Conservation (phyloP, 306 rosid genomes). For the Pueraria montana region DNA sequence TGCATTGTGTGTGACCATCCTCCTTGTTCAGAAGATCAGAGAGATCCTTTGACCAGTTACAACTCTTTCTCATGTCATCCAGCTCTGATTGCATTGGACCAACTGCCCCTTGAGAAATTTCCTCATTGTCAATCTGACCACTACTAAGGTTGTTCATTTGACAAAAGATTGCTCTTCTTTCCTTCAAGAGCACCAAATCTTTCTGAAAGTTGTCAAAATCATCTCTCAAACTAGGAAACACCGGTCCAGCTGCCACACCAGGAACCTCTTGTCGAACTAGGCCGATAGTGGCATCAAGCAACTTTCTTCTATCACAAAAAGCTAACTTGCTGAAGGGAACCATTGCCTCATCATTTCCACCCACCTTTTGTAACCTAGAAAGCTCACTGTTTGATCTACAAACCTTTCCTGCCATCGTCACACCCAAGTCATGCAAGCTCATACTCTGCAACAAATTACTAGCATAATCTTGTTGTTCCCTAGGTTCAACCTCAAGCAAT, state of each 20-base stretch:
- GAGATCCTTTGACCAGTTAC: slow-evolving; percentile 51
- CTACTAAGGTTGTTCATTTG: slow-evolving; percentile 53
- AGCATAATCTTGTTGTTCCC: slow-evolving; percentile 32
- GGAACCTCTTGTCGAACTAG: slow-evolving; percentile 63
- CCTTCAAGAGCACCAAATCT: slow-evolving; percentile 59
- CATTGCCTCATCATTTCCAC: slow-evolving; percentile 47
- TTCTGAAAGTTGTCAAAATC: slow-evolving; percentile 56
- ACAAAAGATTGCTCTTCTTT: slow-evolving; percentile 65
- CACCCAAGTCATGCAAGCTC: slow-evolving; percentile 47
- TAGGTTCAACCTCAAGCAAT: slow-evolving; percentile 78
- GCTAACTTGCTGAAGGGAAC: slow-evolving; percentile 65
- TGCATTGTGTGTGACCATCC: slow-evolving; percentile 34
- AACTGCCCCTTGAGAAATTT: slow-evolving; percentile 51
- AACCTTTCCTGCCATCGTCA: slow-evolving; percentile 55
- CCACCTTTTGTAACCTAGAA: slow-evolving; percentile 57
- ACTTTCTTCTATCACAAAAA: slow-evolving; percentile 74
- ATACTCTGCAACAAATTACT: slow-evolving; percentile 55
- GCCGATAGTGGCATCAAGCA: slow-evolving; percentile 64
- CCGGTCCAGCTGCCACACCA: slow-evolving; percentile 54
- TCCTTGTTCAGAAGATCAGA: slow-evolving; percentile 45
- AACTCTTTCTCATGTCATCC: slow-evolving; percentile 54
- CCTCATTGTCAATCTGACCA: slow-evolving; percentile 49
- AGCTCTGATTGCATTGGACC: slow-evolving; percentile 57
- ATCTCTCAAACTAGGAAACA: slow-evolving; percentile 69
- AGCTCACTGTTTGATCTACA: slow-evolving; percentile 56